Evolutionary conservation across 2,329 filamentous ascomycete species (phyloP), one percentile per base, ranked within the genome.

Genomic region (Colletotrichum limetticola): DNA sequence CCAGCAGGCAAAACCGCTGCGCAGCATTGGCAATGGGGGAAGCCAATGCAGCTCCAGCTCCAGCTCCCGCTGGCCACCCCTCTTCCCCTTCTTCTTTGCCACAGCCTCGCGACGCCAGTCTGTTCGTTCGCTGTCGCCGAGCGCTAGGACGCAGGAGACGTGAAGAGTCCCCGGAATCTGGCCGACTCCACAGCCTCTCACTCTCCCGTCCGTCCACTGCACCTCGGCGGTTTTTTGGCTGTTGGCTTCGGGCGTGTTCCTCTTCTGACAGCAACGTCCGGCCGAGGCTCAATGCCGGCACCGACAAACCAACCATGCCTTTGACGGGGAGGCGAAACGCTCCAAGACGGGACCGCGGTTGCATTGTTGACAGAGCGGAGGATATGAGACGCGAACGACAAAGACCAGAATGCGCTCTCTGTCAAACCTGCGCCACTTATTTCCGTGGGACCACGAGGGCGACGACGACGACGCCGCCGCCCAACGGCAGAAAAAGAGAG

Each of bases 111-210:
- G 66, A 60, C 70, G 59, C 59, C 26, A 11, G 70, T 70, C 66
- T 65, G 70, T 72, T 72, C 66, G 26, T n/a, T 64, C 70, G 70
- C 66, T 60, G 59, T 72, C 59, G 66, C 66, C 70, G 70, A 72
- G 42, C 53, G 70, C 70, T 65, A 70, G 55, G 65, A 58, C 59
- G 66, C 59, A 63, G 37, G 46, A 60, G 55, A 30, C 46, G 65
- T 28, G 53, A 53, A 68, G 59, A 63, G n/a, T 49, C 66, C 70
- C 70, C 70, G 70, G 70, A 65, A 70, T 70, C 70, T 65, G 70
- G 66, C 70, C 70, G 70, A 72, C 70, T 52, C 70, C 66, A 65
- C 70, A 26, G 9, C 42, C 42, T 42, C 22, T 52, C 35, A 57
- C 59, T 42, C 22, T 62, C 35, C 64, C 59, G 53, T 61, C 52